These are phyloP conservation scores for Alternaria dauci DNA, from an alignment of 2,329 filamentous ascomycete genomes.

Conservation along the genomic window DNA sequence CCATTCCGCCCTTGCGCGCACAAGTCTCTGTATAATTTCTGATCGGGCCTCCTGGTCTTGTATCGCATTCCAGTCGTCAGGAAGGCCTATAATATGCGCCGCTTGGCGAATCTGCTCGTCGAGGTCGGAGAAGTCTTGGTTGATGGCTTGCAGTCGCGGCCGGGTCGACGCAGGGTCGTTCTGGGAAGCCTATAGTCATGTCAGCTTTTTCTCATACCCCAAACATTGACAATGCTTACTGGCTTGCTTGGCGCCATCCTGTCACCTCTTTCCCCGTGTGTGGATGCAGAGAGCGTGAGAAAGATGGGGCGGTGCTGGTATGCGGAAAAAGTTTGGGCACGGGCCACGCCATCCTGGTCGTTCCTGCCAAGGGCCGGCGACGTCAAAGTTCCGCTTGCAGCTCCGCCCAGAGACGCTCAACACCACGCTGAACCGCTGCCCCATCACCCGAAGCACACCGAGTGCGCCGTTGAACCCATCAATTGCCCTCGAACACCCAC, in stretches of 20 bases:
- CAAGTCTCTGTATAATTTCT: conserved; percentile 22
- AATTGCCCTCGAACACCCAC: conserved; percentile 37
- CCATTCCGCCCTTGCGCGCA: conserved; percentile 66
- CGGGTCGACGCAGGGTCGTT: conserved; percentile 41
- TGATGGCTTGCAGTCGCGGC: conserved; percentile 51
- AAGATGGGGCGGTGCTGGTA: conserved; percentile 11
- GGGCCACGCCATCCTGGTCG: conserved; percentile 18
- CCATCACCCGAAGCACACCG: conserved; percentile 23
- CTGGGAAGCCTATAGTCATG: conserved; percentile 15
- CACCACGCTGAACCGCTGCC: conserved; percentile 30
- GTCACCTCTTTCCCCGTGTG: conserved; percentile 13
- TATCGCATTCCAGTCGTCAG: conserved; percentile 37
- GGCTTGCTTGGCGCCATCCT: conserved; percentile 36
- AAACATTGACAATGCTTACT: conserved; percentile 13
- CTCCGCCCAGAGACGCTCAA: conserved; percentile 30
- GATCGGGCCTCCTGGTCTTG: conserved; percentile 18
- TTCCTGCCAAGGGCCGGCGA: conserved; percentile 35
- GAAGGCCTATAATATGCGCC: conserved; percentile 51
- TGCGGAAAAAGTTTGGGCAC: conserved; percentile 33
- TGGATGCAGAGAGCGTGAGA: conserved; percentile 5
- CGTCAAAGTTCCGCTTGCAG: conserved; percentile 39
- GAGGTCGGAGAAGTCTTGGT: conserved; percentile 48
- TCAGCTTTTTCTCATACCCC: conserved; percentile 1
- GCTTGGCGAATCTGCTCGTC: conserved; percentile 54
- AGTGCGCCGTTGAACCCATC: conserved; percentile 29